Evolutionary conservation across 2,329 filamentous ascomycete genomes (phyloP).

Genomic region (Penicillium crustosum): DNA sequence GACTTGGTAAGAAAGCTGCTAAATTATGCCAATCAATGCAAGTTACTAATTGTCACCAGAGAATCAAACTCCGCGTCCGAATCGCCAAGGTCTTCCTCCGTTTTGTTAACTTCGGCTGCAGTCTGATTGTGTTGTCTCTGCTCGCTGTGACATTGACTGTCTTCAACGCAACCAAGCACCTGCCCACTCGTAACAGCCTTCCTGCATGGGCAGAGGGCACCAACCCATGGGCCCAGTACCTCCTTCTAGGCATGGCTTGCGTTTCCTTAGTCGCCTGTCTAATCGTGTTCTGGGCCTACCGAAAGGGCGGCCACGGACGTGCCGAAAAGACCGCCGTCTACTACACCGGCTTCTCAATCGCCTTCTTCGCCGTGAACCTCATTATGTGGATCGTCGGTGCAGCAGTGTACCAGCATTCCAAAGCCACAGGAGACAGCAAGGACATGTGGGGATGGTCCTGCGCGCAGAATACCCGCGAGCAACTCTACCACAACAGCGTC

Average conservation of each 20-base stretch:
- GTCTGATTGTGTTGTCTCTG: constrained; percentile 89
- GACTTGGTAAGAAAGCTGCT: constrained; percentile 69
- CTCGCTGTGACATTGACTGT: constrained; percentile 83
- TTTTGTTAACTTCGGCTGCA: constrained; percentile 94
- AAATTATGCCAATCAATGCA: background rate
- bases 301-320: constrained; percentile 78
- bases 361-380: constrained; percentile 90
- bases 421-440: constrained; percentile 70
- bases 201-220: constrained; percentile 81
- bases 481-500: constrained; percentile 76
- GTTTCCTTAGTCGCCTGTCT: constrained; percentile 79
- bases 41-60: constrained; percentile 58
- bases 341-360: constrained; percentile 90
- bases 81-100: constrained; percentile 95
- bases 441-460: constrained; percentile 99
- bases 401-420: constrained; percentile 76
- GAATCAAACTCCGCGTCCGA: constrained; percentile 86
- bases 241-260: constrained; percentile 75
- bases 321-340: constrained; percentile 94
- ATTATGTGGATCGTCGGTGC: constrained; percentile 89
- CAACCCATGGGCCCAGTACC: constrained; percentile 83
- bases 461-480: constrained; percentile 76
- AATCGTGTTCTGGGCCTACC: constrained; percentile 80
- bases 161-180: constrained; percentile 79
- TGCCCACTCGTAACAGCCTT: constrained; percentile 75